phyloP scores from a whole-genome alignment of 2,329 filamentous ascomycete species.

The Dothiorella sarmentorum region DNA sequence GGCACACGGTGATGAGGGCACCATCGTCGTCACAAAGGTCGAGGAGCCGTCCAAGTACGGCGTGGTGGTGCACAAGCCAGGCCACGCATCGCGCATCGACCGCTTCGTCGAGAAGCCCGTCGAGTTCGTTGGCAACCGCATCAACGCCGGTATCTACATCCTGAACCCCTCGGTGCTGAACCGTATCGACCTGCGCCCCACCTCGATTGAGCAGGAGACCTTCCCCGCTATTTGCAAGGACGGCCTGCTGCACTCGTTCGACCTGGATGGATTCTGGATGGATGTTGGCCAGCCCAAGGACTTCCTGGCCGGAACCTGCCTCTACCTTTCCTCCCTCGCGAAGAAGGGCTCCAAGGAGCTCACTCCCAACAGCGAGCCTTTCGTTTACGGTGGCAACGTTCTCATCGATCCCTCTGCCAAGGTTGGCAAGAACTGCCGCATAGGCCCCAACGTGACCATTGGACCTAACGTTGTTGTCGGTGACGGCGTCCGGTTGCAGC shows the following conservation, averaged over 20 bases:
- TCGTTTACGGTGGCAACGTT: slow-evolving; percentile 90
- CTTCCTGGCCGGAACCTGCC: slow-evolving; percentile 91
- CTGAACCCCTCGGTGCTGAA: slow-evolving; percentile 87
- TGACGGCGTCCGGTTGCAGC: slow-evolving; percentile 89
- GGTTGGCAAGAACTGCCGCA: slow-evolving; percentile 97
- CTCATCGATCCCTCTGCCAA: slow-evolving; percentile 90
- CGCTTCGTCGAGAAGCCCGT: slow-evolving; percentile 99
- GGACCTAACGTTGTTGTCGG: slow-evolving; percentile 89
- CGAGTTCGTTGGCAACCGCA: slow-evolving; percentile 97
- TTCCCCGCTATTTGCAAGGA: slow-evolving; percentile 93
- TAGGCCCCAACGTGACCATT: slow-evolving; percentile 95
- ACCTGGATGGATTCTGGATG: slow-evolving; percentile 99
- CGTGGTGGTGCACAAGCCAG: slow-evolving; percentile 95
- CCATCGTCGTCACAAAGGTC: slow-evolving; percentile 97
- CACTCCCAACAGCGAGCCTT: slow-evolving; percentile 68
- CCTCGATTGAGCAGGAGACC: slow-evolving; percentile 97
- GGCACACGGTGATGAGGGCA: slow-evolving; percentile 88
- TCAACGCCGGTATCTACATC: slow-evolving; percentile 98
- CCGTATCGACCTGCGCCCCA: slow-evolving; percentile 92
- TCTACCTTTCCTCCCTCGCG: slow-evolving; percentile 88
- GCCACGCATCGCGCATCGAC: slow-evolving; percentile 87
- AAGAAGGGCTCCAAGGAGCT: slow-evolving; percentile 88
- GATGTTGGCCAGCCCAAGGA: slow-evolving; percentile 98
- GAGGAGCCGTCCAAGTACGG: slow-evolving; percentile 99
- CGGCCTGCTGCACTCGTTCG: slow-evolving; percentile 89